Evolutionary conservation across 179 eudicot species (phyloP).

Genomic region (Pouteria campechiana): DNA sequence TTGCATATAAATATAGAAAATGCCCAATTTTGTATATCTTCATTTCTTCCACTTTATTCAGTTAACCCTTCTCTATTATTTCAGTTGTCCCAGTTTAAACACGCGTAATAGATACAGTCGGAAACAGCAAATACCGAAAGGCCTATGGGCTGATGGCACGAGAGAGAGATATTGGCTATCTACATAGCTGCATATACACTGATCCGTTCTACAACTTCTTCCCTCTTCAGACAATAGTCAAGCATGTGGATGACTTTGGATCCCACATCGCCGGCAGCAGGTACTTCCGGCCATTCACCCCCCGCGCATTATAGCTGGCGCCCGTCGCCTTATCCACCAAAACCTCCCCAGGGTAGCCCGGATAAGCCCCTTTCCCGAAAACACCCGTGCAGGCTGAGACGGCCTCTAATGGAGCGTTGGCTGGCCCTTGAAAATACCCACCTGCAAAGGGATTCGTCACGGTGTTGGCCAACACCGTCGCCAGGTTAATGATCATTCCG

Average conservation of each 20-base stretch:
- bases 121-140: too few relatives aligned
- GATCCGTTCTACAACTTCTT: too few relatives aligned
- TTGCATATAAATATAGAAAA: too few relatives aligned
- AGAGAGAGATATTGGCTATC: too few relatives aligned
- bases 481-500: slow-evolving; percentile 59
- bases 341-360: slow-evolving; percentile 54
- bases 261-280: slow-evolving; percentile 73
- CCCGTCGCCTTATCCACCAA: slow-evolving; percentile 42
- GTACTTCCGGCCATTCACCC: slow-evolving; percentile 49
- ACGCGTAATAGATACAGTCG: too few relatives aligned
- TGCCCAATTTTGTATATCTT: too few relatives aligned
- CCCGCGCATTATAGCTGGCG: slow-evolving; percentile 61
- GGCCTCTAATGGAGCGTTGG: slow-evolving; percentile 49
- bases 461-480: slow-evolving; percentile 40
- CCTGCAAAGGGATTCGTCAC: slow-evolving; percentile 45
- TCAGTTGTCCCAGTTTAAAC: too few relatives aligned
- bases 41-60: too few relatives aligned
- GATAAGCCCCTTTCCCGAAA: slow-evolving; percentile 62
- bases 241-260: slow-evolving; percentile 30
- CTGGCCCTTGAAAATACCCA: slow-evolving; percentile 58
- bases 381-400: slow-evolving; percentile 64
- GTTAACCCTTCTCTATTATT: too few relatives aligned
- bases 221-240: slow-evolving; percentile 38
- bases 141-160: too few relatives aligned
- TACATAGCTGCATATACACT: too few relatives aligned